Percentiles rank a stretch among this genome's conserved stretches.
Conservation (phyloP, 1,139 yeast genomes). For the Lodderomyces parapsilosis region DNA sequence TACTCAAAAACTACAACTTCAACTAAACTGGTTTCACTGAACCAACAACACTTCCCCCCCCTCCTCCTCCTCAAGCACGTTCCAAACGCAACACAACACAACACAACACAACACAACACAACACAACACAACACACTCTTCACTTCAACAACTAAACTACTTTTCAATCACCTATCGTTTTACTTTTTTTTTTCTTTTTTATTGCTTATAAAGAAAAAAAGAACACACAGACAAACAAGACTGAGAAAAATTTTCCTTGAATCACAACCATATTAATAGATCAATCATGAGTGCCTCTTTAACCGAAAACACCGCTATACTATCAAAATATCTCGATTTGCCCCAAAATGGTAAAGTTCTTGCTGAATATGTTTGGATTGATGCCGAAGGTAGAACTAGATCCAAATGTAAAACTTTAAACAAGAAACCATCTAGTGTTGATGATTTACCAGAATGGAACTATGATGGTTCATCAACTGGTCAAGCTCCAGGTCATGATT, state of each 20-base stretch:
- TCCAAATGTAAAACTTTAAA: slow-evolving; percentile 88
- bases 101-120: neutral
- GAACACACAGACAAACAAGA: neutral
- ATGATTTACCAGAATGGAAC: slow-evolving; percentile 98
- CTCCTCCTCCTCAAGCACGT: too few species aligned
- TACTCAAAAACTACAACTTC: neutral
- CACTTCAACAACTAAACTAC: too few species aligned
- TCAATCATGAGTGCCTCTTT: slow-evolving; percentile 37
- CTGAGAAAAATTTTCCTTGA: neutral
- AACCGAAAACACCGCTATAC: slow-evolving; percentile 70
- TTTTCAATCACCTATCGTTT: slow-evolving; percentile 3
- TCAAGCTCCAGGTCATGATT: slow-evolving; percentile 98
- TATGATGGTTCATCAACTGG: slow-evolving; percentile 98
- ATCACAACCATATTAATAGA: neutral
- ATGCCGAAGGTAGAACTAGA: slow-evolving; percentile 87
- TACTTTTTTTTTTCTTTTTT: slow-evolving; percentile 4
- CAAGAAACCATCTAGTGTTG: slow-evolving; percentile 67
- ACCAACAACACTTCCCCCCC: too few species aligned
- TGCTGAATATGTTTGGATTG: slow-evolving; percentile 98
- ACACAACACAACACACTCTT: slow-evolving; percentile 2
- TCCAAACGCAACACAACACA: neutral
- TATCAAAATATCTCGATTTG: slow-evolving; percentile 78
- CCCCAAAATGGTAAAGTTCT: slow-evolving; percentile 84
- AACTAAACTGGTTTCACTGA: too few species aligned
- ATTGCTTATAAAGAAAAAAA: slow-evolving; percentile 1